Percentiles rank a stretch among this genome's conserved stretches.
Conservation (phyloP, 2,329 filamentous ascomycete genomes). For the Colletotrichum sidae region DNA sequence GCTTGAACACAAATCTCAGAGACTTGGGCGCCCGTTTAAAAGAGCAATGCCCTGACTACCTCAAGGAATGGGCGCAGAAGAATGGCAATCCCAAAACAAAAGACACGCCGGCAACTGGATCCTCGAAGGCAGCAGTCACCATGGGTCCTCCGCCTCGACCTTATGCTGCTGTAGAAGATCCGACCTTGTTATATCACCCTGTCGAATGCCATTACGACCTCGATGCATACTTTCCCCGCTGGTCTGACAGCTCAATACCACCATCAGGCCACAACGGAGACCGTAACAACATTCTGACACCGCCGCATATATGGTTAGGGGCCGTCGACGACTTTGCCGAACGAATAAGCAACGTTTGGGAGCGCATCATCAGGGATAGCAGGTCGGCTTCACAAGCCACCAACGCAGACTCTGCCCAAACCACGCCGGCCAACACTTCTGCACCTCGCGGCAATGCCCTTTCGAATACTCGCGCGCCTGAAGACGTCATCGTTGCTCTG, state of each 20-base stretch:
- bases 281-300: neutral
- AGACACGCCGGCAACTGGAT: no score
- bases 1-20: slow-evolving; percentile 36
- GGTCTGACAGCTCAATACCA: neutral
- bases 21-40: slow-evolving; percentile 37
- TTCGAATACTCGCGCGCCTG: neutral
- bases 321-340: slow-evolving; percentile 40
- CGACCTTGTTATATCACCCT: neutral
- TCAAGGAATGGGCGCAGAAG: slow-evolving; percentile 7
- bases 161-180: neutral
- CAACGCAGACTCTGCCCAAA: neutral
- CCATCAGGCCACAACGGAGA: slow-evolving; percentile 15
- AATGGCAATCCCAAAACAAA: neutral
- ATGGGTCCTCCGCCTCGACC: neutral
- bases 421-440: slow-evolving; percentile 1
- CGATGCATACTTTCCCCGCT: neutral
- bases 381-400: neutral
- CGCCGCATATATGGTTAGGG: slow-evolving; percentile 38
- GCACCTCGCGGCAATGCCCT: neutral
- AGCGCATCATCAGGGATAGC: neutral
- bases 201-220: neutral
- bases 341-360: slow-evolving; percentile 36
- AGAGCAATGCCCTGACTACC: slow-evolving; percentile 27
- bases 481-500: slow-evolving; percentile 47
- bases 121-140: neutral